Conservation (phyloP, 1,284 basidiomycete species). For the Cryptococcus sp. region DNA sequence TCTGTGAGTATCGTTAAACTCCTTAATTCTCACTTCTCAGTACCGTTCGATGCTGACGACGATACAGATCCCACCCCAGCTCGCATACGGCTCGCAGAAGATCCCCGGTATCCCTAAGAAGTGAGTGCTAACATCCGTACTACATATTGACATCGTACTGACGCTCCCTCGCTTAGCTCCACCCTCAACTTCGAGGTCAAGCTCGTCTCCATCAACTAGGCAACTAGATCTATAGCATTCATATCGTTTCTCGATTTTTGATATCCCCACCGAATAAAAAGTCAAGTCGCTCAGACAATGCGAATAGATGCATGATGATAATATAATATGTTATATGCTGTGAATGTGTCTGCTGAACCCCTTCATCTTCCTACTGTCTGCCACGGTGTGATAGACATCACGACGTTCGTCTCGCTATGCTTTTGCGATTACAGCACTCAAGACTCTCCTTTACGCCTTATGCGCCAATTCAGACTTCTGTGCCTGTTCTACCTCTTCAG, state of each 20-base stretch:
- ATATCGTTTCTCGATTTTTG: neutral
- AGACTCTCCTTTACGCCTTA: too few relatives aligned
- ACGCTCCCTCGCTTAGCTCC: conserved; percentile 36
- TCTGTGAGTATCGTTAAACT: conserved; percentile 66
- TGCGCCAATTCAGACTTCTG: neutral
- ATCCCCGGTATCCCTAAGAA: conserved; percentile 58
- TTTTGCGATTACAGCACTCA: too few relatives aligned
- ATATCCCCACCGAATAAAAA: too few relatives aligned
- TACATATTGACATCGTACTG: neutral
- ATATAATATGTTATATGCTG: too few relatives aligned
- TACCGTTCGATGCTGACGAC: too few relatives aligned
- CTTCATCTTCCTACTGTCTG: too few relatives aligned
- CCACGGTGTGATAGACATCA: too few relatives aligned
- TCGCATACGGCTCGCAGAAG: conserved; percentile 59
- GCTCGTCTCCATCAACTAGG: conserved; percentile 57
- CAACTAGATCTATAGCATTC: neutral
- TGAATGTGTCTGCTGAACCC: too few relatives aligned
- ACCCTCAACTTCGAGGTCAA: conserved; percentile 61
- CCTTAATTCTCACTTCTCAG: too few relatives aligned
- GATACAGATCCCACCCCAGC: conserved; percentile 49
- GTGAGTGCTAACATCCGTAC: conserved; percentile 24
- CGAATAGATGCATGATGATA: too few relatives aligned
- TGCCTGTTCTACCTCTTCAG: neutral
- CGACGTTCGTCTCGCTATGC: too few relatives aligned
- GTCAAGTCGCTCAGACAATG: too few relatives aligned